Conservation (phyloP, 371 early-diverging fungal genomes). For the Batkoa obscura region DNA sequence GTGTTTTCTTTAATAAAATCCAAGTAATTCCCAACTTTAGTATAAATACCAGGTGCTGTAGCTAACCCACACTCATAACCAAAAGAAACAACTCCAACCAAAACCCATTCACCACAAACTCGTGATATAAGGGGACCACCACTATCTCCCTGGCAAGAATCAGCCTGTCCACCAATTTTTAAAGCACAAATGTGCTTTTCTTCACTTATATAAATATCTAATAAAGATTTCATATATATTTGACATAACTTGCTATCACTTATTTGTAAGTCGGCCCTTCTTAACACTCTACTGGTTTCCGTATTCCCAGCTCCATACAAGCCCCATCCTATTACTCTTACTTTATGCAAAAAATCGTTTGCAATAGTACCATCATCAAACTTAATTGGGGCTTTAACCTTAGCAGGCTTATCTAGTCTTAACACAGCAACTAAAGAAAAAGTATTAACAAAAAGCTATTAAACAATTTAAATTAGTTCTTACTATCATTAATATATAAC, state of each 20-base stretch:
- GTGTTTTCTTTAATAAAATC: not conserved
- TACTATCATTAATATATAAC: not conserved
- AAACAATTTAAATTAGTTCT: not conserved
- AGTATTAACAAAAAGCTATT: not conserved
- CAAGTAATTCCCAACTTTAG: not conserved
- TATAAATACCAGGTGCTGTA: not conserved
- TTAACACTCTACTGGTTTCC: not conserved
- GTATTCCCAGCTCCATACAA: not conserved
- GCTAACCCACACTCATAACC: not conserved
- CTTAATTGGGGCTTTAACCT: not conserved
- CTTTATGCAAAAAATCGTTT: not conserved
- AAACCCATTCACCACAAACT: not conserved
- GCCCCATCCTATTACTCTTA: not conserved
- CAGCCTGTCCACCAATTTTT: not conserved
- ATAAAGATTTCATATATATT: not conserved
- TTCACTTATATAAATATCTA: not conserved
- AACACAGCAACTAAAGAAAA: not conserved
- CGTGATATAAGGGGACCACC: not conserved
- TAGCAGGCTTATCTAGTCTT: not conserved
- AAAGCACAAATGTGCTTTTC: not conserved
- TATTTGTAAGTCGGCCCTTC: not conserved
- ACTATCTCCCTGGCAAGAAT: not conserved
- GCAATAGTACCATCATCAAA: not conserved
- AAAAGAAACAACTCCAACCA: not conserved
- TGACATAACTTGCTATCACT: not conserved